phyloP scores from a whole-genome alignment of 2,329 filamentous ascomycete genomes.

The Monilinia polystroma region DNA sequence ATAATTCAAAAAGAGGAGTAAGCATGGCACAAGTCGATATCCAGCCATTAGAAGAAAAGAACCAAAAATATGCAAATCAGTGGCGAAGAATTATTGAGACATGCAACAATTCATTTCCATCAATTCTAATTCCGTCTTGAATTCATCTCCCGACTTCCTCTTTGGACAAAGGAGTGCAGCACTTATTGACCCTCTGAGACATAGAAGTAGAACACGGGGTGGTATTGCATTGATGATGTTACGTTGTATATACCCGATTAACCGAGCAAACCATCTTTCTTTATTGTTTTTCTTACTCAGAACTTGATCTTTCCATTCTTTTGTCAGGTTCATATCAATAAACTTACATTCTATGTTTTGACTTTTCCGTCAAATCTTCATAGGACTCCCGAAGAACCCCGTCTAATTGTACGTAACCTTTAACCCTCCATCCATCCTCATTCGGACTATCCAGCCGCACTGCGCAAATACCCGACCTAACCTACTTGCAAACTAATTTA shows the following conservation, averaged over 20 bases:
- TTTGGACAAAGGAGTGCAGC: not conserved
- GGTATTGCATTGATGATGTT: conserved; percentile 4
- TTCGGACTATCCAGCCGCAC: too few relatives aligned
- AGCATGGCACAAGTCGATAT: not conserved
- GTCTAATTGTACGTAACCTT: too few relatives aligned
- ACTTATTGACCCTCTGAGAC: not conserved
- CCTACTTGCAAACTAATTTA: too few relatives aligned
- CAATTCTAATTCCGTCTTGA: too few relatives aligned
- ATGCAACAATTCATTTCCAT: not conserved
- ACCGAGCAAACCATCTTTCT: not conserved
- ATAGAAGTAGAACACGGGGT: not conserved
- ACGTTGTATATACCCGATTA: not conserved
- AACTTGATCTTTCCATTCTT: not conserved
- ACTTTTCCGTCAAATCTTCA: too few relatives aligned
- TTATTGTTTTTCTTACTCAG: too few relatives aligned
- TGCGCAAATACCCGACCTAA: too few relatives aligned
- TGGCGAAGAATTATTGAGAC: not conserved
- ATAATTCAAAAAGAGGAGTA: not conserved
- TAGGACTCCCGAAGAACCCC: too few relatives aligned
- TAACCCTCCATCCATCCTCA: too few relatives aligned
- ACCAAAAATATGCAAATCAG: not conserved
- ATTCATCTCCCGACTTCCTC: not conserved
- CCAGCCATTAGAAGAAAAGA: not conserved
- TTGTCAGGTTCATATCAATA: not conserved
- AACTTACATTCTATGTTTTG: not conserved